These are phyloP conservation scores for Fusarium sp. DNA, from an alignment of 2,329 filamentous ascomycete species.

Conservation along the genomic window DNA sequence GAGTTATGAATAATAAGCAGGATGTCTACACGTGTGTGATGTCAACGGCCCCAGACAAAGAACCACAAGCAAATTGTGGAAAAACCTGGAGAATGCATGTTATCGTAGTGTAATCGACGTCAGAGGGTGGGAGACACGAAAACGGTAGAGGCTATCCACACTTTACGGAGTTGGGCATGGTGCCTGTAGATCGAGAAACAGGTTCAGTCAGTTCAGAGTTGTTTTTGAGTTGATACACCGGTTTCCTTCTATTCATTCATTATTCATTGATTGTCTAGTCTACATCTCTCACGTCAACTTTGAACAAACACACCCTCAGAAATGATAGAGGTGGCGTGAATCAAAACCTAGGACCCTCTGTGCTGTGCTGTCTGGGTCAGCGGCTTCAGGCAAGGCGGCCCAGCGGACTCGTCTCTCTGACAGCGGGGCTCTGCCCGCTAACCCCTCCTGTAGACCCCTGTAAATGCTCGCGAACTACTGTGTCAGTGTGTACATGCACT, in stretches of 20 bases:
- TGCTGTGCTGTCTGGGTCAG: background rate
- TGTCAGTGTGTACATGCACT: background rate
- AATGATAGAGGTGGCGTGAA: slow-evolving; percentile 15
- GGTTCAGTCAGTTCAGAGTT: too few species aligned
- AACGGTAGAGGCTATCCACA: slow-evolving; percentile 33
- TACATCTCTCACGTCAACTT: background rate
- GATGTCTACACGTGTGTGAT: slow-evolving; percentile 18
- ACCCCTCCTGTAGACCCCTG: slow-evolving; percentile 5
- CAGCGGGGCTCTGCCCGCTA: background rate
- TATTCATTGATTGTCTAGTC: background rate
- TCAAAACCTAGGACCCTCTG: slow-evolving; percentile 1
- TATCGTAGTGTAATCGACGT: slow-evolving; percentile 26
- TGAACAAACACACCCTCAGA: background rate
- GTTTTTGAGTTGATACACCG: too few species aligned
- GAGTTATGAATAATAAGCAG: background rate
- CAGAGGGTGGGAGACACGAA: slow-evolving; percentile 27
- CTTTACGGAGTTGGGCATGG: slow-evolving; percentile 12
- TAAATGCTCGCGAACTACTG: slow-evolving; percentile 14
- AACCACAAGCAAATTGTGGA: background rate
- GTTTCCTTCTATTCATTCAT: too few species aligned
- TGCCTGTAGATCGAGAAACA: slow-evolving; percentile 16
- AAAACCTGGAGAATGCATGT: slow-evolving; percentile 20
- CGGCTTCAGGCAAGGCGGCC: slow-evolving; percentile 19
- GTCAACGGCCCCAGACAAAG: slow-evolving; percentile 24
- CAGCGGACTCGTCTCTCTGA: slow-evolving; percentile 2